Conservation (phyloP, 225 moss, liverwort and hornwort genomes). For the Antitrichia curtipendula region DNA sequence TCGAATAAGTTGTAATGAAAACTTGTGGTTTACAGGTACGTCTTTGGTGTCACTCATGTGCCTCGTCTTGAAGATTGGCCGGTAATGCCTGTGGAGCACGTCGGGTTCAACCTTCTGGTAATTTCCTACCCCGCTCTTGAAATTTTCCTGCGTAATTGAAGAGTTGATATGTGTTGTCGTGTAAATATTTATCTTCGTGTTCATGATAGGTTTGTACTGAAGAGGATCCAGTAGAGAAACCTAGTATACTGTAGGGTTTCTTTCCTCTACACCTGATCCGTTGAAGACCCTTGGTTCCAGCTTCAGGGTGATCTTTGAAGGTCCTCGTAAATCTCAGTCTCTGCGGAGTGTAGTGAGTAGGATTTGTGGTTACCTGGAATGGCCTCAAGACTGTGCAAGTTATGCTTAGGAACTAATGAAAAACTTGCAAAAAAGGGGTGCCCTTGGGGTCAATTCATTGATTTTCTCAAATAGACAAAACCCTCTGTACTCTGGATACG, state of each 20-base stretch:
- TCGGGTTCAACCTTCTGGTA: slow-evolving; percentile 78
- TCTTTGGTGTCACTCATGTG: slow-evolving; percentile 92
- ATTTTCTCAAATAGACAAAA: neutral
- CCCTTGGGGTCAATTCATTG: neutral
- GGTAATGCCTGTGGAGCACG: slow-evolving; percentile 96
- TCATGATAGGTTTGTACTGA: neutral
- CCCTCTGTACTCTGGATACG: neutral
- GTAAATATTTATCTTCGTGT: neutral
- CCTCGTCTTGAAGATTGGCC: slow-evolving; percentile 98
- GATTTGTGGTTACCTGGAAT: neutral
- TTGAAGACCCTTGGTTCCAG: neutral
- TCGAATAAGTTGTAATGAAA: neutral
- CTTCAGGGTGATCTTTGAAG: neutral
- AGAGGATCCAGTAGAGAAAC: neutral
- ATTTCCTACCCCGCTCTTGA: neutral
- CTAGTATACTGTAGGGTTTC: neutral
- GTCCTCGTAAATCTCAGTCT: neutral
- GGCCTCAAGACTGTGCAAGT: neutral
- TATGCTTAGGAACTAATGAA: too few relatives aligned
- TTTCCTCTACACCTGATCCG: neutral
- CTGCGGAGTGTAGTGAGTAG: neutral
- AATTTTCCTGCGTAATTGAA: neutral
- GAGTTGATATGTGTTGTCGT: neutral
- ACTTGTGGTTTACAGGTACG: slow-evolving; percentile 41
- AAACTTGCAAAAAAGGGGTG: neutral